Base-by-base conservation (phyloP, 192 early-diverging fungal species). In the Helicostylum pulchrum region DNA sequence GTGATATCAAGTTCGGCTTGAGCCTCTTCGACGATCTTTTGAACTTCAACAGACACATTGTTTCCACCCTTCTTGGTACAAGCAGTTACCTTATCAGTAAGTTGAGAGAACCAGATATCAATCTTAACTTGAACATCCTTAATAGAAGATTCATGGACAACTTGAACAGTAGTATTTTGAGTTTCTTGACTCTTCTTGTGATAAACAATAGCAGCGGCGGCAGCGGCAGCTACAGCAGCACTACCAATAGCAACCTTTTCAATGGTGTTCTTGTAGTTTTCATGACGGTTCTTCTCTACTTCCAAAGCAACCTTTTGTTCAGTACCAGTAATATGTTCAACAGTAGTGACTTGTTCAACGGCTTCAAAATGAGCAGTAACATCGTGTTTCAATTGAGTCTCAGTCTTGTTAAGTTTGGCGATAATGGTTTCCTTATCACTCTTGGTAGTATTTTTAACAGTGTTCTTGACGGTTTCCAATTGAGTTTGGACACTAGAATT, bases 1-100 rank as follows among this genome's bases (percentile, higher is more conserved):
- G 34, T 64, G 10, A 52, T 8, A 15, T 64, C 50, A 19, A 64
- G 23, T 26, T 64, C 62, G 1, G 31, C 50, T 17, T 64, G 49
- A 43, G 68, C 60, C 12, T 70, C 61, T n/a, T 62, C 31, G 15
- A 64, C 52, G 45, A 70, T 55, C 57, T 43, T 44, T 10, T 4
- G 12, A n/a, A 70, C 50, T 32, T 70, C 68, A 6, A 4, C 19
- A 20, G 42, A 31, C 2, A 50, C 55, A 30, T 70, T 64, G 0
- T 58, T 45, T 17, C 68, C 68, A 50, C 61, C 68, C 45, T 70
- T 62, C 20, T 63, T 17, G 1, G 61, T 54, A 44, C 68, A 61
- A 15, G 32, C 68, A 9, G 31, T 57, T 0, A 64, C 36, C 21
- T 45, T 64, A 19, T 64, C 50, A 14, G 62, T 32, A 10, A 64